Evolutionary conservation across 495 filamentous ascomycete genomes (phyloP).

Genomic region (Penicillium samsonianum): DNA sequence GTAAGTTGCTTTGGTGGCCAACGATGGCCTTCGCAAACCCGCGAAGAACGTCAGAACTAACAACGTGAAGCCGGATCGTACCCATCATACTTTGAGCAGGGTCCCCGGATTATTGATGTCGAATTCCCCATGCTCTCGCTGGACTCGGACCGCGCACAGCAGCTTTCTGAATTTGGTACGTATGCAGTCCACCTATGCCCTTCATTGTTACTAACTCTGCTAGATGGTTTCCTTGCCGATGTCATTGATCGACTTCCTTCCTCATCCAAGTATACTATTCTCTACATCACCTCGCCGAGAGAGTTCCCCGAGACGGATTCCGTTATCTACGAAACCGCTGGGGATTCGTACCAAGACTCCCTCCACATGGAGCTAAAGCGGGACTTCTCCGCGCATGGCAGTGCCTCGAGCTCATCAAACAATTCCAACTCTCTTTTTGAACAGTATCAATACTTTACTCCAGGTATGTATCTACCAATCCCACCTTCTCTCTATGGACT

Average conservation of each 20-base stretch:
- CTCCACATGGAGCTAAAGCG: constrained; percentile 63
- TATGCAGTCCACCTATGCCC: neutral
- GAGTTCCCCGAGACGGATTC: constrained; percentile 44
- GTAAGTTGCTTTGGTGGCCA: constrained; percentile 45
- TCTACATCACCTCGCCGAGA: constrained; percentile 58
- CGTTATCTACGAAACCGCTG: constrained; percentile 52
- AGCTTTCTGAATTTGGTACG: constrained; percentile 53
- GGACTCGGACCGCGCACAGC: constrained; percentile 37
- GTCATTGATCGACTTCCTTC: constrained; percentile 57
- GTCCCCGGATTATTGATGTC: constrained; percentile 52
- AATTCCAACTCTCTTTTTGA: constrained; percentile 68
- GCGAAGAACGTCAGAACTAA: constrained; percentile 18
- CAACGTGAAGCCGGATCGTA: constrained; percentile 45
- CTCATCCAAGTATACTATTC: constrained; percentile 59
- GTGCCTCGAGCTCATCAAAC: constrained; percentile 13
- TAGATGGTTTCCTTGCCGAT: constrained; percentile 63
- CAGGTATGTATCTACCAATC: constrained; percentile 46
- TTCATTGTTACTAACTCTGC: neutral
- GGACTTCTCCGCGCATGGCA: constrained; percentile 44
- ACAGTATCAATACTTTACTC: constrained; percentile 87
- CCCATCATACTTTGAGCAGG: constrained; percentile 44
- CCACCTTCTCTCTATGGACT: neutral
- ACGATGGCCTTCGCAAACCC: neutral
- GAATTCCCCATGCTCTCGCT: constrained; percentile 52
- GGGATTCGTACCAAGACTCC: constrained; percentile 48